Base-by-base conservation (phyloP, 2,329 filamentous ascomycete genomes). In the Aureobasidium sp. region DNA sequence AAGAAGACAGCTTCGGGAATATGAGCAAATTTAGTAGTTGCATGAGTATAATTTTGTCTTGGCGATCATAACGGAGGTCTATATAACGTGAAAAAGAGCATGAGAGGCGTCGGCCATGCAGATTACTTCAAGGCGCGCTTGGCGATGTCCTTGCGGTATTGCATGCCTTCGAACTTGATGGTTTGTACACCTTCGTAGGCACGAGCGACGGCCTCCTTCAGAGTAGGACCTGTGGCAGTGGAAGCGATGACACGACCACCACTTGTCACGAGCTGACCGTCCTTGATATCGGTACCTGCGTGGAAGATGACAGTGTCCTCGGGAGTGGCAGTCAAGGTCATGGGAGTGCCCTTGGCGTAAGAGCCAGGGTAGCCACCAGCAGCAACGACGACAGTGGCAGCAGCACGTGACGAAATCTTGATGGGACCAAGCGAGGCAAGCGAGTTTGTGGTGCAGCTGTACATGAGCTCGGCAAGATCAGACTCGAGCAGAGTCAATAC, bases 241-340 rank as follows among this genome's bases (percentile, higher is more conserved):
- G 91, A 87, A 17, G 93, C 92, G 71, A 99, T 96, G 37, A 99
- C 94, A 62, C 94, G 87, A 0, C 94, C 94, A 51, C 94, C 94
- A 0, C 88, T 83, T 0, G 91, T 93, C 70, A 86, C 82, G 22
- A 97, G 80, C 65, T 86, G 79, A 20, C 77, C 79, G 39, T 85
- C 82, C 11, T 83, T 78, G 17, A 90, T 73, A 42, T 82, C 82
- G 2, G 94, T 99, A 31, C 94, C 94, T 5, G 94, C 94, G 72
- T 99, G 94, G 84, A 99, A 99, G 65, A 88, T 86, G 65, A 84
- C 87, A 14, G 71, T 71, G 64, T 76, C 75, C 41, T 73, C 66
- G 14, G 74, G 72, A 82, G 88, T 67, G 75, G 78, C 47, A 42
- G 55, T 63, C 47, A 88, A 69, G 31, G 72, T 80, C 71, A 88